Conservation (phyloP, 2,329 filamentous ascomycete genomes). For the Pseudogymnoascus sp. region DNA sequence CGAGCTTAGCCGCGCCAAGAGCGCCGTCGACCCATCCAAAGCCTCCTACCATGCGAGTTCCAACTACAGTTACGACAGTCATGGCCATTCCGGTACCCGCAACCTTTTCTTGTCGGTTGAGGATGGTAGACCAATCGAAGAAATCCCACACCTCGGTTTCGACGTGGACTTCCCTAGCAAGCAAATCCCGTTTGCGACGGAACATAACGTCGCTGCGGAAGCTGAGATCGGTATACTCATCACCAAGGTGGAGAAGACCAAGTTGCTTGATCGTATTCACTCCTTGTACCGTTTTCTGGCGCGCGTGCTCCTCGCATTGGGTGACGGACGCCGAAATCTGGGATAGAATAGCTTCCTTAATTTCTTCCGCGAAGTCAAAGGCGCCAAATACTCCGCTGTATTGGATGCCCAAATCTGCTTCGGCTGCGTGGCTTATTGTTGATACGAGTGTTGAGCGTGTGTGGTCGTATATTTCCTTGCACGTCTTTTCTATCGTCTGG, state of each 20-base stretch:
- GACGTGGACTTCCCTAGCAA: constrained; percentile 79
- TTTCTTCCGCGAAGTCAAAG: constrained; percentile 87
- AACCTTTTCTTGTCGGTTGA: constrained; percentile 90
- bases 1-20: constrained; percentile 68
- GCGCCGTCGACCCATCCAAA: constrained; percentile 86
- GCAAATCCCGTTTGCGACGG: constrained; percentile 67
- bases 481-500: constrained; percentile 73
- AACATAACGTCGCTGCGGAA: constrained; percentile 96
- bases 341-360: constrained; percentile 86
- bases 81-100: constrained; percentile 92
- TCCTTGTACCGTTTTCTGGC: constrained; percentile 66
- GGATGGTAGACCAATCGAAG: constrained; percentile 74
- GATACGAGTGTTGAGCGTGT: constrained; percentile 67
- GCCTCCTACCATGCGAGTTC: constrained; percentile 72
- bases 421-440: constrained; percentile 71
- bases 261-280: constrained; percentile 85
- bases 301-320: constrained; percentile 79
- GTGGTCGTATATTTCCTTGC: constrained; percentile 76
- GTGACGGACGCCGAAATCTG: constrained; percentile 74
- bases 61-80: constrained; percentile 80
- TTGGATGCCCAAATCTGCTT: constrained; percentile 69
- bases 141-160: constrained; percentile 89
- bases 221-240: constrained; percentile 76
- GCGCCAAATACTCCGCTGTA: constrained; percentile 81
- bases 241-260: constrained; percentile 78